Evolutionary conservation across 2,329 filamentous ascomycete species (phyloP), one percentile per base, ranked within the genome.

Genomic region (Knufia fluminis): DNA sequence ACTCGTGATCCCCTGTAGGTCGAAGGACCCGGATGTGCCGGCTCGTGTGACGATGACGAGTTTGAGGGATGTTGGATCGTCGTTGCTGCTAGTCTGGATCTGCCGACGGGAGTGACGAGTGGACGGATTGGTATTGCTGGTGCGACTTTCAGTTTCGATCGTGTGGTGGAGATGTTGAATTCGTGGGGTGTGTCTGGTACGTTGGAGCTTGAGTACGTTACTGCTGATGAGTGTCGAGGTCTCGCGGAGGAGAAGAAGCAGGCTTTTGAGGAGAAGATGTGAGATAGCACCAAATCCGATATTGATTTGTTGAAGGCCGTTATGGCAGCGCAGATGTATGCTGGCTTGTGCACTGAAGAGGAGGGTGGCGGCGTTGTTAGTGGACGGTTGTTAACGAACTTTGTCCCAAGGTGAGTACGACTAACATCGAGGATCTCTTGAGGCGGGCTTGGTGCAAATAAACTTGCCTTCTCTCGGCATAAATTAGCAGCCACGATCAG

Each of bases 61-160:
- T 45, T 58, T 67, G 40, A 50, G 59, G 4, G 64, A 67, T 52
- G 54, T 63, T 24, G 63, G 63, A 7, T 45, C 53, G 14, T 65
- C 53, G 55, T 64, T 22, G 63, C 60, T 10, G 62, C 63, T 6
- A 60, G 59, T 14, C 57, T 64, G 48, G 54, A 59, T 48, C 49
- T 67, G 42, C 53, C 60, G 4, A 53, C 58, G 22, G 58, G 58
- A 2, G 52, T 47, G 46, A 64, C 56, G 51, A 52, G 56, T 22
- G 57, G 59, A 42, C 59, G 65, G 45, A 57, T 66, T 47, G 58
- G 60, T 7, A 64, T 67, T 56, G 62, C 58, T 6, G 64, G 65
- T 4, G 57, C 63, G 24, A 63, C 61, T 19, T 22, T 62, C 26
- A 38, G 48, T 31, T 52, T 65, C 35, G 58, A 58, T 38, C 54